Conservation (phyloP, 2,329 filamentous ascomycete genomes). For the Botrytis hyacinthi region DNA sequence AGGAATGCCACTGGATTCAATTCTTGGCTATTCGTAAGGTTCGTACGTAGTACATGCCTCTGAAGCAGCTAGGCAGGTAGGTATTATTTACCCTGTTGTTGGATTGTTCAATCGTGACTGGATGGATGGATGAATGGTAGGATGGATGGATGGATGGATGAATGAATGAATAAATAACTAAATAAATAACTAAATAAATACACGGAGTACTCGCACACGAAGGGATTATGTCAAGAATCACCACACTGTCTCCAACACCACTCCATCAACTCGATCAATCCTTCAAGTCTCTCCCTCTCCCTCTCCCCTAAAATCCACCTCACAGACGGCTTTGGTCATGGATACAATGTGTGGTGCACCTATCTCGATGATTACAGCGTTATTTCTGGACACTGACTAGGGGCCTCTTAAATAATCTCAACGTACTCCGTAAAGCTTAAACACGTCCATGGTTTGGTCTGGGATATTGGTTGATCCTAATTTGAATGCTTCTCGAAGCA, state of each 20-base stretch:
- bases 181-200: too few relatives aligned
- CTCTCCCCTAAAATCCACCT: too few relatives aligned
- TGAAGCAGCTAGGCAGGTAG: too few relatives aligned
- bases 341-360: not conserved
- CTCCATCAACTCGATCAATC: not conserved
- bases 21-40: not conserved
- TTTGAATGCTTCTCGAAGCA: constrained; percentile 9
- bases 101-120: not conserved
- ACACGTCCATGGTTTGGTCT: not conserved
- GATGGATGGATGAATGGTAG: not conserved
- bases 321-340: not conserved
- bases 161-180: not conserved
- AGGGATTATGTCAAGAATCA: not conserved
- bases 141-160: not conserved
- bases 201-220: not conserved
- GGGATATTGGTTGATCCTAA: constrained; percentile 11
- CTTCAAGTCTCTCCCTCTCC: not conserved
- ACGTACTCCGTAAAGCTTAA: not conserved
- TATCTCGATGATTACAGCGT: not conserved
- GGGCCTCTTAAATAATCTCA: not conserved
- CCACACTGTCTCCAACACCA: not conserved
- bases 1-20: not conserved
- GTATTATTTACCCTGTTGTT: not conserved
- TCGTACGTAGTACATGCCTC: not conserved
- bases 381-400: not conserved